Base-by-base conservation (phyloP, 345 rosid species). In the Linum tenue region DNA sequence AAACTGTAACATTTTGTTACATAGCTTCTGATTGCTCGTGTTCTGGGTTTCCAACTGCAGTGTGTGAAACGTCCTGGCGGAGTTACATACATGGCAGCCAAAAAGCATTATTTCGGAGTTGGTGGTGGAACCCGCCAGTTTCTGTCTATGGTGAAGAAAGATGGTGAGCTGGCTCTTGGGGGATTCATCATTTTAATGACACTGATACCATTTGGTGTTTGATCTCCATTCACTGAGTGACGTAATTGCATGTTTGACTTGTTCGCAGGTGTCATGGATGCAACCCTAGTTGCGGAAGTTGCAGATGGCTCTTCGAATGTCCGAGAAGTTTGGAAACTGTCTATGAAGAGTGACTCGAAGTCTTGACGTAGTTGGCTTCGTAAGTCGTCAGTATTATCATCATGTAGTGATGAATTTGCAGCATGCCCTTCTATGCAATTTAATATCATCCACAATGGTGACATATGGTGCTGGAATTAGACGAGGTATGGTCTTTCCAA, bases 51-150 rank as follows among this genome's bases (percentile, higher is more conserved):
- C 35, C 53, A 60, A 71, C 56, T 55, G 64, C 80, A 90, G 99
- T 86, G 91, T 72, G 48, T 83, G 65, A 77, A 69, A 41, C 67
- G 39, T 64, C 85, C 90, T 51, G 66, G 72, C 72, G 99, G 97
- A 68, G 86, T 72, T 63, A 89, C 81, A 12, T 94, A 86, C 69
- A 68, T 92, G 85, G 86, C 99, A 62, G 97, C 92, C 63, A 94
- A 94, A 80, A 94, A 90, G 72, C 80, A 90, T 70, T 90, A 94
- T 79, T 90, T 90, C 50, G 99, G 99, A 22, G 99, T 94, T 53
- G 97, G 99, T 35, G 99, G 96, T 22, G 99, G 97, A 73, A 85
- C 99, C 11, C 71, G 90, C 44, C 90, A 80, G 67, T 94, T 94
- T 74, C 74, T 94, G 39, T 83, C 92, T 56, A 75, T 88, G 79